Base-by-base conservation (phyloP, 2,329 filamentous ascomycete genomes). In the Westerdykella ornata region DNA sequence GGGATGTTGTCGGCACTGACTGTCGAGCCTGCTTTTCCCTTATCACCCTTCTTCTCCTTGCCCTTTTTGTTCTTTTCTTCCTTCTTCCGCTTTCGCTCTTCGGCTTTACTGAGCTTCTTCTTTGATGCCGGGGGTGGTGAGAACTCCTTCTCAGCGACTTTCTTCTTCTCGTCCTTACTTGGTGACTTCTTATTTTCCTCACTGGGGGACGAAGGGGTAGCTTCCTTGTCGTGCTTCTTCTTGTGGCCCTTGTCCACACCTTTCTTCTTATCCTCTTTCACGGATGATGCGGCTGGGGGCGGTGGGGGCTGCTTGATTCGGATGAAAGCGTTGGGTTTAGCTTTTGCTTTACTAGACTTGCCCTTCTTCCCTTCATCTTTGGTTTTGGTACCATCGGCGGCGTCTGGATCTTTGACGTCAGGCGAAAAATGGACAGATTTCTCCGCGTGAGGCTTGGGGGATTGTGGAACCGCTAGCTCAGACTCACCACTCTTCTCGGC, bases 321-420 rank as follows among this genome's bases (percentile, higher is more conserved):
- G 33, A 65, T 49, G 41, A 63, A 65, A 18, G 54, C 60, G 26
- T 46, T 62, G 13, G 51, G 45, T 40, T 60, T 65, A 11, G 52
- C 53, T 40, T 48, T 48, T 9, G 45, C 15, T 26, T 49, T 55
- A 26, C 26, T 14, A 28, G 26, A 3, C 22, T 38, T 38, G 3
- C 6, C 36, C 46, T 53, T 57, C 43, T 56, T 53, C 3, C 47
- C 47, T 16, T 48, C 44, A 29, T 52, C 53, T 43, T 51, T 61
- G 46, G 56, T 63, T 40, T 58, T 63, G 12, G 49, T 49, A 39
- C 44, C 43, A 35, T 50, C 56, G 28, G 35, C 35, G 28, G 57
- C 48, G 44, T 63, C 62, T 59, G 59, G 47, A 45, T 62, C 60
- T 60, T 64, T 65, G 42, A 59, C 57, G 57, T 65, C 60, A 61